A percentile compares a stretch with the other conserved stretches of the same genome.
phyloP scores from a whole-genome alignment of 2,329 filamentous ascomycete genomes.

The Aspergillus niger region DNA sequence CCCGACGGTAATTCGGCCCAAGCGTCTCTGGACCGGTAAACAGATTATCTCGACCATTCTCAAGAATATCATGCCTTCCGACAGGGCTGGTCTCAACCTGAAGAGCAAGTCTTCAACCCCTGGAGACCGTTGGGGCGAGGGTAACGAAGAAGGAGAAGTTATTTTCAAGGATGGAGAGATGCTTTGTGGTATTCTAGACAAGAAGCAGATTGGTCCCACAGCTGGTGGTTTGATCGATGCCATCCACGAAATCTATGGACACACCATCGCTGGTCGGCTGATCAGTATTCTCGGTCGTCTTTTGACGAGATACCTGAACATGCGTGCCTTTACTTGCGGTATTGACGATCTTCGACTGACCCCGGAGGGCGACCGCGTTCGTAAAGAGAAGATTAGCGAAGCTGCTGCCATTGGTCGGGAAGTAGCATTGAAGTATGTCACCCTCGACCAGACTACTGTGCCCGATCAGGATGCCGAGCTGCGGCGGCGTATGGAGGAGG shows the following conservation, averaged over 20 bases:
- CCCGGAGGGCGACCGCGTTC: conserved; percentile 69
- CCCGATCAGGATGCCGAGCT: conserved; percentile 70
- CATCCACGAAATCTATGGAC: conserved; percentile 90
- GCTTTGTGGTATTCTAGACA: conserved; percentile 88
- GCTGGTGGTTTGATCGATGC: conserved; percentile 87
- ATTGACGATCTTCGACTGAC: conserved; percentile 94
- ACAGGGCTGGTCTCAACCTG: conserved; percentile 76
- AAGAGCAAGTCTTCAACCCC: conserved; percentile 76
- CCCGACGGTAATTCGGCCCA: conserved; percentile 80
- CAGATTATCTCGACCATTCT: conserved; percentile 91
- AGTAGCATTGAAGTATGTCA: conserved; percentile 86
- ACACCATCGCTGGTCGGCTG: conserved; percentile 79
- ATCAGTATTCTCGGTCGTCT: conserved; percentile 87
- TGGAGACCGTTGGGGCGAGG: conserved; percentile 73
- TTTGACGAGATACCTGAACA: conserved; percentile 84
- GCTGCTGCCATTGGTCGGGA: conserved; percentile 72
- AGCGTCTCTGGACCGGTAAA: conserved; percentile 88
- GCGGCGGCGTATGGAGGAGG: conserved; percentile 77
- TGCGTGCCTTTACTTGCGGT: conserved; percentile 94
- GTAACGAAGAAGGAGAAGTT: conserved; percentile 74
- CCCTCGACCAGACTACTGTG: conserved; percentile 66
- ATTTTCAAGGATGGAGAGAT: conserved; percentile 85
- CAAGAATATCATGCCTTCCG: conserved; percentile 81
- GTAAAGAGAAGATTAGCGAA: conserved; percentile 67
- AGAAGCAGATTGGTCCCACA: conserved; percentile 87